phyloP scores from a whole-genome alignment of 257 asterid species.

The Catharanthus roseus region DNA sequence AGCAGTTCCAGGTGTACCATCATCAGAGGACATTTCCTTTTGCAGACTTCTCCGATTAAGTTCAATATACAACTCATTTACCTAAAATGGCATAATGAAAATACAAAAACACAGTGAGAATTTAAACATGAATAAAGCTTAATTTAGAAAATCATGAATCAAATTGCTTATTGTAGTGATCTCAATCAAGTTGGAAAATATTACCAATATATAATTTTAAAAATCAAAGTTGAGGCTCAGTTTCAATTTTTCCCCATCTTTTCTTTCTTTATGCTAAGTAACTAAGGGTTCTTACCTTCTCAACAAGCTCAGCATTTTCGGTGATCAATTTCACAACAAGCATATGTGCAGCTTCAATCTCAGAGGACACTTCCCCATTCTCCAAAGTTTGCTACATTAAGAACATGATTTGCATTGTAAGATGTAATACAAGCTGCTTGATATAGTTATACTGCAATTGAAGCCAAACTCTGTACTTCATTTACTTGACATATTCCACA shows the following conservation, averaged over 20 bases:
- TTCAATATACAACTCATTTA: slow-evolving; percentile 48
- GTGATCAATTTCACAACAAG: slow-evolving; percentile 40
- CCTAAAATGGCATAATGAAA: slow-evolving; percentile 37
- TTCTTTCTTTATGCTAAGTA: no score
- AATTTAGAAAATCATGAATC: neutral
- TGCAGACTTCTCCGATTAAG: slow-evolving; percentile 34
- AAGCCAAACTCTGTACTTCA: neutral
- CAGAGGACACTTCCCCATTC: slow-evolving; percentile 37
- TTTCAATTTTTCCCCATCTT: no score
- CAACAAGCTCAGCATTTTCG: slow-evolving; percentile 59
- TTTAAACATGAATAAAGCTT: neutral
- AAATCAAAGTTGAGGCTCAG: no score
- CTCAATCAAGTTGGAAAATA: neutral
- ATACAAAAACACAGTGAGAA: neutral
- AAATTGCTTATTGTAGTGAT: neutral
- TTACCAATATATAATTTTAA: neutral
- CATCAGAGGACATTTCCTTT: slow-evolving; percentile 24
- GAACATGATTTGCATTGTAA: slow-evolving; percentile 2
- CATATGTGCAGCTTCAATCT: slow-evolving; percentile 40
- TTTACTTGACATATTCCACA: neutral
- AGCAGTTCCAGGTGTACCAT: slow-evolving; percentile 27
- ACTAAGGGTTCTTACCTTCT: slow-evolving; percentile 34
- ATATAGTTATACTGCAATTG: neutral
- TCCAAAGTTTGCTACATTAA: slow-evolving; percentile 41
- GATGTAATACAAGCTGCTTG: neutral